These are phyloP conservation scores for Komagataella ulmi DNA, from an alignment of 805 yeast species.

Conservation along the genomic window DNA sequence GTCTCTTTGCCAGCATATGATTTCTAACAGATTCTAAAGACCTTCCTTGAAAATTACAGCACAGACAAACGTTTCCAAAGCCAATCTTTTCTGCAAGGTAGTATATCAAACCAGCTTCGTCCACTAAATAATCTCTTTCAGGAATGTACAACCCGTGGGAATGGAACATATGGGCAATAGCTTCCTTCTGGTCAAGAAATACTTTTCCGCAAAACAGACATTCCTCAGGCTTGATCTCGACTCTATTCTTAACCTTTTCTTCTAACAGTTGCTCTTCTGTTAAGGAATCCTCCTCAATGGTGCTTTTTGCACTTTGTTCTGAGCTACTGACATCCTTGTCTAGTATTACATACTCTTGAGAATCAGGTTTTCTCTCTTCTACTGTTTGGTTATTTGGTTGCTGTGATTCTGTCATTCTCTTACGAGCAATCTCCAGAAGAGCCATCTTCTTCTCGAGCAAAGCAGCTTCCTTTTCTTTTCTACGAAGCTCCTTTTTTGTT, in stretches of 20 bases:
- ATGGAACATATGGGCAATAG: slow-evolving; percentile 60
- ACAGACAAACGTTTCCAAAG: slow-evolving; percentile 70
- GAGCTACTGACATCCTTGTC: slow-evolving; percentile 6
- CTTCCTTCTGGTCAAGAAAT: slow-evolving; percentile 26
- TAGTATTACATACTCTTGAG: slow-evolving; percentile 10
- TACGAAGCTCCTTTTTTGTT: slow-evolving; percentile 37
- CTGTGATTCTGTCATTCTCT: slow-evolving; percentile 20
- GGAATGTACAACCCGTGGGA: slow-evolving; percentile 83
- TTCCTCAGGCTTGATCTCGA: slow-evolving; percentile 32
- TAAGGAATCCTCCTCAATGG: slow-evolving; percentile 11
- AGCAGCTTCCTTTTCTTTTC: slow-evolving; percentile 31
- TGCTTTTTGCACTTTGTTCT: slow-evolving; percentile 4
- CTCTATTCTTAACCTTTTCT: slow-evolving; percentile 29
- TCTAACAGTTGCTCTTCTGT: slow-evolving; percentile 28
- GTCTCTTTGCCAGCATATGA: slow-evolving; percentile 78
- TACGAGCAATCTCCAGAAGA: slow-evolving; percentile 32
- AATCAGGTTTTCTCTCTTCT: slow-evolving; percentile 2
- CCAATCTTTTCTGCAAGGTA: slow-evolving; percentile 75
- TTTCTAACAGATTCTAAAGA: slow-evolving; percentile 77
- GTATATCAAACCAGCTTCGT: slow-evolving; percentile 57
- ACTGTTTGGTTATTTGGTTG: background rate
- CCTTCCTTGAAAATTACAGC: slow-evolving; percentile 77
- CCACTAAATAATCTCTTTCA: slow-evolving; percentile 55
- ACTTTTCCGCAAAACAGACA: slow-evolving; percentile 34
- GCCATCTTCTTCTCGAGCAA: slow-evolving; percentile 32